A percentile compares a stretch with the other conserved stretches of the same genome.
These are phyloP conservation scores for Chloranthus sessilifolius DNA, from an alignment of 164 flowering plant species.

Conservation along the genomic window DNA sequence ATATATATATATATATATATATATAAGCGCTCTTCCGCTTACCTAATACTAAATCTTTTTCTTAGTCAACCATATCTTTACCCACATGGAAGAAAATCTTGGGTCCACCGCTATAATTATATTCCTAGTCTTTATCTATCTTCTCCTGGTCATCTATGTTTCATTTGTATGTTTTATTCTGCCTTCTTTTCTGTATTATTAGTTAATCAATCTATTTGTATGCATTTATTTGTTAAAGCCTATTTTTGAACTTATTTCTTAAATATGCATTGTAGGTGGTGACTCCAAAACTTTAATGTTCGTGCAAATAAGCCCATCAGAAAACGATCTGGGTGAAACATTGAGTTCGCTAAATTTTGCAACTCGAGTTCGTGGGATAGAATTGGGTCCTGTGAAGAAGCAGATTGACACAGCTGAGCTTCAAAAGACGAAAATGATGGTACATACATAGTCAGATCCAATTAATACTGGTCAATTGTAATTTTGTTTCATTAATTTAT, in stretches of 20 bases:
- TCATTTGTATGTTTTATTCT: not conserved
- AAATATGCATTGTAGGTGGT: slow-evolving; percentile 50
- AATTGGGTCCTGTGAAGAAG: slow-evolving; percentile 77
- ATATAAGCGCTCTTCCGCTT: too few species aligned
- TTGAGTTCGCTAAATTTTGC: slow-evolving; percentile 85
- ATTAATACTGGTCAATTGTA: not conserved
- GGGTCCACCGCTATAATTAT: too few species aligned
- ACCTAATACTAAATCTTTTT: too few species aligned
- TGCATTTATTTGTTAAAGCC: too few species aligned
- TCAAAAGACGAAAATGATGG: slow-evolving; percentile 68
- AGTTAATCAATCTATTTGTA: not conserved
- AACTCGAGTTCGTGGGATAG: slow-evolving; percentile 77
- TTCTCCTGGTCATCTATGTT: too few species aligned
- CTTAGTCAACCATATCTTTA: too few species aligned
- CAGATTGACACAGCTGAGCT: slow-evolving; percentile 72
- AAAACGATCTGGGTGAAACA: slow-evolving; percentile 75
- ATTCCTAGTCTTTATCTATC: not conserved
- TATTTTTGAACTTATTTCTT: not conserved
- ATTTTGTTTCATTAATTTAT: not conserved
- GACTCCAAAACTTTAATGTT: slow-evolving; percentile 86
- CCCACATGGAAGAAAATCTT: too few species aligned
- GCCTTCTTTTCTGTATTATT: not conserved
- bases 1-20: too few species aligned
- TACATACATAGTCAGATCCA: too few species aligned
- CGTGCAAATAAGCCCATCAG: slow-evolving; percentile 91